Evolutionary conservation across 2,329 filamentous ascomycete genomes (phyloP), one percentile per base, ranked within the genome.

Genomic region (Xylariales sp.): DNA sequence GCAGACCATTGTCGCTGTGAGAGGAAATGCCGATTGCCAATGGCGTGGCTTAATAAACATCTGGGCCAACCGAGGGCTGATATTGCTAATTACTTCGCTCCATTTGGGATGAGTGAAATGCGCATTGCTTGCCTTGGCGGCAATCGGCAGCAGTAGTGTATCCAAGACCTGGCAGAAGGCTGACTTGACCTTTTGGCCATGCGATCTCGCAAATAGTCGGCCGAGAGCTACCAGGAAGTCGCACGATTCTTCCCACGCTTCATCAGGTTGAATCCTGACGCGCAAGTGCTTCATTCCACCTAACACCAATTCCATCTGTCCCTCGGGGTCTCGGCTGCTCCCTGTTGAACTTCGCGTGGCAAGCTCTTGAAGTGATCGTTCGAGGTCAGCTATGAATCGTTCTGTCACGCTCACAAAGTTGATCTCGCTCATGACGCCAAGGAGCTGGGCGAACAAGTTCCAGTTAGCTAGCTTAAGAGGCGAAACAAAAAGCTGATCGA

Each of bases 341-440:
- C 59, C 52, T 2, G 69, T 70, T 5, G 83, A 74, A 24, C 76
- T 83, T 56, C 91, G 93, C 14, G 78, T 70, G 4, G 77, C 72
- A 29, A 90, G 72, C 14, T 94, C 88, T 53, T 82, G 82, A 36
- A 96, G 81, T 8, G 83, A 85, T 21, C 73, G 72, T 40, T 89
- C 86, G 5, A 98, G 72, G 55, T 97, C 90, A 20, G 74, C 69
- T 31, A 95, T 72, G 55, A 95, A 98, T 33, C 88, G 81, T 38
- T 81, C 78, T 4, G 88, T 82, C 31, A 98, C 90, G 40, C 83
- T 86, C 13, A 79, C 69, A 59, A 98, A 97, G 56, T 94, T 91
- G 47, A 93, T 83, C 30, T 86, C 85, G 62, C 93, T 96, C 86
- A 98, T 95, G 27, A 90, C 85, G n/a, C 94, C 93, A 1, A 98